Conservation (phyloP, 768 basidiomycete species). For the Stropharia rugosoannulata region DNA sequence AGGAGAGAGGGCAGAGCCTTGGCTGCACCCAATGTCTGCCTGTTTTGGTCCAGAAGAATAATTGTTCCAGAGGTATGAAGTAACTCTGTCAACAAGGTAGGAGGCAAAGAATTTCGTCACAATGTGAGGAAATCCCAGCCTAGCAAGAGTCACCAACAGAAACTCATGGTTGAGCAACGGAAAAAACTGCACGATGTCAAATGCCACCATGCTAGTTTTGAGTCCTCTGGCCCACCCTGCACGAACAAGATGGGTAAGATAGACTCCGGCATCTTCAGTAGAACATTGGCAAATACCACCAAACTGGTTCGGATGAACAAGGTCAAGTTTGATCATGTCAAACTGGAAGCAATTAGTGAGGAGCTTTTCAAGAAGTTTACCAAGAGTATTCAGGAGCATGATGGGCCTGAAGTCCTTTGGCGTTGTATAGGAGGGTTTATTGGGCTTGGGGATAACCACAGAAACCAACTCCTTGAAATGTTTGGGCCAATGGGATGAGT, state of each 20-base stretch:
- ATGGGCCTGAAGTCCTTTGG: too few species aligned
- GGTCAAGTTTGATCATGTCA: too few species aligned
- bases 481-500: too few species aligned
- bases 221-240: conserved; percentile 17
- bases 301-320: too few species aligned
- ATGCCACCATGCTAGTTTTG: conserved; percentile 8
- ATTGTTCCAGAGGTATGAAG: background rate
- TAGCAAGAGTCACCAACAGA: too few species aligned
- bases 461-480: too few species aligned
- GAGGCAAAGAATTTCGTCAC: background rate
- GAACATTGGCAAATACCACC: conserved; percentile 3
- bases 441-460: too few species aligned
- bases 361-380: too few species aligned
- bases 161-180: too few species aligned
- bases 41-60: background rate
- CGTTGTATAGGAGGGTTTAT: too few species aligned
- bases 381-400: too few species aligned
- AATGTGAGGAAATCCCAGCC: background rate
- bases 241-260: conserved; percentile 15
- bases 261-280: conserved; percentile 18
- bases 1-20: background rate
- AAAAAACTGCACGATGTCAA: background rate
- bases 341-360: too few species aligned
- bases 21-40: background rate
- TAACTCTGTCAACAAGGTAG: background rate